A percentile compares a stretch with the other conserved stretches of the same genome.
Evolutionary conservation across 2,329 filamentous ascomycete species (phyloP).

Genomic region (Cladophialophora psammophila): DNA sequence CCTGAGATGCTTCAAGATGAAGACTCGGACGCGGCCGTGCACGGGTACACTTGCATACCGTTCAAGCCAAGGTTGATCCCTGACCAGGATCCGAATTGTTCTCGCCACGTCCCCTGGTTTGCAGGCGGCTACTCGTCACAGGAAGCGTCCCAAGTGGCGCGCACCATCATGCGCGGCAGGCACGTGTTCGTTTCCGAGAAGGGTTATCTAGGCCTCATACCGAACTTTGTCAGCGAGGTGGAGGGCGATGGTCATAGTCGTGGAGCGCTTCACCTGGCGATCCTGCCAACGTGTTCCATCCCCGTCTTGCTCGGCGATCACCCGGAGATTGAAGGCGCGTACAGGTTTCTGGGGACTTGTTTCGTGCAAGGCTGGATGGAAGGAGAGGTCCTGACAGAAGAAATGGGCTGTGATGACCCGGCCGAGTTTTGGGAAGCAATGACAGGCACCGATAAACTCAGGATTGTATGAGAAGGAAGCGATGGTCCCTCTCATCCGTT

Average conservation of each 20-base stretch:
- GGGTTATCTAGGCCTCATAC: conserved; percentile 11
- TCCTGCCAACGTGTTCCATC: conserved; percentile 17
- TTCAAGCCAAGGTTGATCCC: conserved; percentile 6
- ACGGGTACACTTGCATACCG: conserved; percentile 18
- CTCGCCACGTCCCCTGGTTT: conserved; percentile 13
- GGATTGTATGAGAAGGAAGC: not conserved
- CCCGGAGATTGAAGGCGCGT: conserved; percentile 8
- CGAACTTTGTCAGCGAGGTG: not conserved
- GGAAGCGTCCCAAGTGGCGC: conserved; percentile 6
- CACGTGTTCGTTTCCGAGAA: conserved; percentile 7
- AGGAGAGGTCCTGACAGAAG: conserved; percentile 5
- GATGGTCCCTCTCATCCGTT: too few relatives aligned
- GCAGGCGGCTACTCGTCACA: conserved; percentile 1
- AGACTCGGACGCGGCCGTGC: not conserved
- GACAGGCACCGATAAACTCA: conserved; percentile 1
- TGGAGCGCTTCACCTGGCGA: conserved; percentile 8
- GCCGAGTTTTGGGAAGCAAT: conserved; percentile 13
- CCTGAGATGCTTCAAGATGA: not conserved
- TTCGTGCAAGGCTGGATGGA: conserved; percentile 23
- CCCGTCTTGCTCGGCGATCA: conserved; percentile 20
- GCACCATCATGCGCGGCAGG: conserved; percentile 19
- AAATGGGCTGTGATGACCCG: conserved; percentile 9
- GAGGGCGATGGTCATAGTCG: not conserved
- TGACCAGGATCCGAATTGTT: conserved; percentile 6
- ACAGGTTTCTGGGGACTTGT: conserved; percentile 14